phyloP scores from a whole-genome alignment of 2,329 filamentous ascomycete species.

The Bipolaris zeicola region DNA sequence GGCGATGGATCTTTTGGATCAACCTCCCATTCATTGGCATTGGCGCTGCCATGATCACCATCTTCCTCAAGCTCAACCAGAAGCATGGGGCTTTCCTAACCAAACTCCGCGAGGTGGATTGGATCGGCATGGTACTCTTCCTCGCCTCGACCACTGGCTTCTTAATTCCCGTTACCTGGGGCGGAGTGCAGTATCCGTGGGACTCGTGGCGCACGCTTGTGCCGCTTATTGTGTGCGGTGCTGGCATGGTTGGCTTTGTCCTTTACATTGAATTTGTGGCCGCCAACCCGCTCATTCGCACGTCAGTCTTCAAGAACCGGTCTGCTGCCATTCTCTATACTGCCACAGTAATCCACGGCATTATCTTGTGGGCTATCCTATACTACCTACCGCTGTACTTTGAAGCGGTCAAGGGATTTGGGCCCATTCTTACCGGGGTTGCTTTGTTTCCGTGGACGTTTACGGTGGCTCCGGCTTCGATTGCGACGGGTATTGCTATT shows the following conservation, averaged over 20 bases:
- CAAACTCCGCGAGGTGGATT: conserved; percentile 65
- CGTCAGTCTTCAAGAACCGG: conserved; percentile 55
- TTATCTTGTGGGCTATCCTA: conserved; percentile 51
- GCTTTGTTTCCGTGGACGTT: conserved; percentile 55
- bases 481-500: conserved; percentile 60
- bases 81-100: conserved; percentile 53
- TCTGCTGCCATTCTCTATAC: conserved; percentile 58
- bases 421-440: conserved; percentile 47
- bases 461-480: conserved; percentile 66
- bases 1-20: conserved; percentile 70
- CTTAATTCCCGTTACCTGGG: conserved; percentile 67
- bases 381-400: conserved; percentile 54
- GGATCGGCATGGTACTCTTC: conserved; percentile 66
- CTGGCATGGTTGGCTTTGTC: conserved; percentile 59
- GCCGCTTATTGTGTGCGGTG: conserved; percentile 62
- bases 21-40: conserved; percentile 64
- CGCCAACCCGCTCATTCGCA: conserved; percentile 57
- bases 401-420: conserved; percentile 49
- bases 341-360: conserved; percentile 63
- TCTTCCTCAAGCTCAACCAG: conserved; percentile 61
- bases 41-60: conserved; percentile 54
- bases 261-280: conserved; percentile 61
- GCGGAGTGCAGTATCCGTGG: conserved; percentile 70
- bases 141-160: conserved; percentile 63
- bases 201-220: conserved; percentile 65